Evolutionary conservation across 2,329 filamentous ascomycete genomes (phyloP).

Genomic region (Alternaria triticina): DNA sequence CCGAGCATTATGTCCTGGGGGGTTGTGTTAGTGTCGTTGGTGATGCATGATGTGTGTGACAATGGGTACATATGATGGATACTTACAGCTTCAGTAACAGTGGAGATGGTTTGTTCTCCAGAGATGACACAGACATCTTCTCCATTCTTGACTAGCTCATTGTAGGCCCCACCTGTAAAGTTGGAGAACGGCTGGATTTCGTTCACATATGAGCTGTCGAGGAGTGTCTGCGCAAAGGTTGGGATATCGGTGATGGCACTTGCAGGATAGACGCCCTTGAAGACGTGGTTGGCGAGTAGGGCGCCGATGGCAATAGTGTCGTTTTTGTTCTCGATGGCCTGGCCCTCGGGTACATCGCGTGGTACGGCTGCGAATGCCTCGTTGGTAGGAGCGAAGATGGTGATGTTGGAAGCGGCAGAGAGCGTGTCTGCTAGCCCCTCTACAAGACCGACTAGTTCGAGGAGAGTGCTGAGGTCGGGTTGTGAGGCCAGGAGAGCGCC

Average conservation of each 20-base stretch:
- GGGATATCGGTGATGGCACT: conserved; percentile 46
- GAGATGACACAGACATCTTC: conserved; percentile 57
- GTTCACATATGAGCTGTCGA: conserved; percentile 54
- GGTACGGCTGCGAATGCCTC: conserved; percentile 50
- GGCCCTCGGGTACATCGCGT: conserved; percentile 31
- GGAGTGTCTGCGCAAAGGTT: conserved; percentile 55
- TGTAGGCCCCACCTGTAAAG: conserved; percentile 64
- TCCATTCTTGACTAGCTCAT: conserved; percentile 53
- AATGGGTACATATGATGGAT: neutral
- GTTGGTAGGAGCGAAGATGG: conserved; percentile 64
- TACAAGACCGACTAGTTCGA: conserved; percentile 46
- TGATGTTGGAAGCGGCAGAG: conserved; percentile 56
- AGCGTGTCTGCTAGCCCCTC: conserved; percentile 50
- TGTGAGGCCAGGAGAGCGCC: conserved; percentile 41
- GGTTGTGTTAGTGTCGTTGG: neutral
- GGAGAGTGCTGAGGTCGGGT: conserved; percentile 39
- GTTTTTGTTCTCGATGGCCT: conserved; percentile 40
- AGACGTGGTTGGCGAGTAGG: conserved; percentile 63
- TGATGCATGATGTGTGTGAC: neutral
- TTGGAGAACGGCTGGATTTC: conserved; percentile 57
- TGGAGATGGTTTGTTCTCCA: conserved; percentile 58
- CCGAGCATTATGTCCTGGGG: conserved; percentile 33
- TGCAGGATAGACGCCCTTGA: conserved; percentile 57
- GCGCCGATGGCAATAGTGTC: conserved; percentile 48
- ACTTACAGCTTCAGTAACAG: conserved; percentile 56